Percentiles rank a stretch among this genome's conserved stretches.
phyloP scores from a whole-genome alignment of 768 basidiomycete species.

The Boletus barrowsii region DNA sequence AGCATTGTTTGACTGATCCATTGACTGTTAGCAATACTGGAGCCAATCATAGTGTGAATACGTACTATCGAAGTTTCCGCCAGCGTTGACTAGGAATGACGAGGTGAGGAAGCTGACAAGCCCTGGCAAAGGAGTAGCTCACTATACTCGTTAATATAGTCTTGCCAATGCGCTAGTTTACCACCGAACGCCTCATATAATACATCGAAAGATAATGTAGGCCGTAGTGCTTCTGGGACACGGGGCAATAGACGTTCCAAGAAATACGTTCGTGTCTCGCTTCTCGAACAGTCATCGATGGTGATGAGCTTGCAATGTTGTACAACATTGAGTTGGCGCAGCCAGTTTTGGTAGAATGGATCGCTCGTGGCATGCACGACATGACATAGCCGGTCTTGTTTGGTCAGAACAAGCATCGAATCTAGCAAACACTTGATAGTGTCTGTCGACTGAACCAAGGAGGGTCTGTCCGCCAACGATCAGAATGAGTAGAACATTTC shows the following conservation, averaged over 20 bases:
- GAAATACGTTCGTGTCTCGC: conserved; percentile 67
- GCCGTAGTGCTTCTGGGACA: conserved; percentile 60
- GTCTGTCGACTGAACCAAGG: conserved; percentile 71
- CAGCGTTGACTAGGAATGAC: conserved; percentile 58
- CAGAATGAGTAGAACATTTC: background rate
- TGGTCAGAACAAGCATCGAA: conserved; percentile 82
- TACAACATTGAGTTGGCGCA: conserved; percentile 75
- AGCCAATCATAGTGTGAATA: conserved; percentile 1
- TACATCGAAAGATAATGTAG: conserved; percentile 61
- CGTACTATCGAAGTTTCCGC: conserved; percentile 70
- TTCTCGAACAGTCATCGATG: conserved; percentile 74
- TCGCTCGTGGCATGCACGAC: conserved; percentile 82
- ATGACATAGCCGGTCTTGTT: conserved; percentile 83
- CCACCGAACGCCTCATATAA: conserved; percentile 82
- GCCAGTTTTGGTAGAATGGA: conserved; percentile 82
- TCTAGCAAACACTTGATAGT: conserved; percentile 84
- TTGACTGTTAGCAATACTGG: conserved; percentile 2
- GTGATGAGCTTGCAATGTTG: conserved; percentile 86
- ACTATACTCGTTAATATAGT: conserved; percentile 76
- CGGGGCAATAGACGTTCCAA: conserved; percentile 60
- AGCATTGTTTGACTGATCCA: conserved; percentile 65
- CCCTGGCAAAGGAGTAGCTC: background rate
- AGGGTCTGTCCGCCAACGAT: conserved; percentile 46
- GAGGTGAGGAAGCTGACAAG: background rate
- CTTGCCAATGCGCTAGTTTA: conserved; percentile 79